Conservation (phyloP, 2,329 filamentous ascomycete species). For the Rhinocladiella similis region DNA sequence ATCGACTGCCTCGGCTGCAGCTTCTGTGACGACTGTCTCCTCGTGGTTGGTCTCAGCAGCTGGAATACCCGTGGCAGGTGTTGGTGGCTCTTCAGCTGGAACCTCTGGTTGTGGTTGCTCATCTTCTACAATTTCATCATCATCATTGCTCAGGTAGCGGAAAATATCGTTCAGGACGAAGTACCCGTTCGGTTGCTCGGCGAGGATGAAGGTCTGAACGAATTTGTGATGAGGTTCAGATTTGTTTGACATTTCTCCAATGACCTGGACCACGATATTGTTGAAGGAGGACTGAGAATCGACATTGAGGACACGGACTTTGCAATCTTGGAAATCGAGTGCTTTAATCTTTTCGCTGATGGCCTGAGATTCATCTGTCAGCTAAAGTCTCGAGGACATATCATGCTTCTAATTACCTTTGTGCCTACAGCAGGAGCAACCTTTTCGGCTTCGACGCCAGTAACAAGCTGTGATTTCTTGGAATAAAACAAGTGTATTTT, state of each 20-base stretch:
- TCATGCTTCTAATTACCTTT: conserved; percentile 57
- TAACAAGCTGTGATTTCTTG: conserved; percentile 93
- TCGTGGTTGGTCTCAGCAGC: conserved; percentile 44
- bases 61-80: conserved; percentile 43
- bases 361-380: conserved; percentile 53
- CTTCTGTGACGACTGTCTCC: conserved; percentile 36
- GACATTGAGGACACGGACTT: conserved; percentile 96
- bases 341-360: conserved; percentile 94
- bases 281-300: conserved; percentile 91
- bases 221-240: conserved; percentile 90
- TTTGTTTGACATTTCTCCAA: conserved; percentile 97
- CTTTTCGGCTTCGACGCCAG: conserved; percentile 85
- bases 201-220: conserved; percentile 95
- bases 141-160: conserved; percentile 84
- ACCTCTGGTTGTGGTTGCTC: conserved; percentile 34
- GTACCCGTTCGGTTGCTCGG: conserved; percentile 93
- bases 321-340: conserved; percentile 94
- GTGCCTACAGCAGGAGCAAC: conserved; percentile 84
- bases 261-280: conserved; percentile 96
- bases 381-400: neutral
- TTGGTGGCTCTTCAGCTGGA: conserved; percentile 32
- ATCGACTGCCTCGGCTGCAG: conserved; percentile 60
- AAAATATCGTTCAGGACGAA: conserved; percentile 99
- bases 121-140: conserved; percentile 56
- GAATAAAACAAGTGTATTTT: conserved; percentile 96